Evolutionary conservation across 2,329 filamentous ascomycete genomes (phyloP), one percentile per base, ranked within the genome.

Genomic region (Leptographium wingfieldii): DNA sequence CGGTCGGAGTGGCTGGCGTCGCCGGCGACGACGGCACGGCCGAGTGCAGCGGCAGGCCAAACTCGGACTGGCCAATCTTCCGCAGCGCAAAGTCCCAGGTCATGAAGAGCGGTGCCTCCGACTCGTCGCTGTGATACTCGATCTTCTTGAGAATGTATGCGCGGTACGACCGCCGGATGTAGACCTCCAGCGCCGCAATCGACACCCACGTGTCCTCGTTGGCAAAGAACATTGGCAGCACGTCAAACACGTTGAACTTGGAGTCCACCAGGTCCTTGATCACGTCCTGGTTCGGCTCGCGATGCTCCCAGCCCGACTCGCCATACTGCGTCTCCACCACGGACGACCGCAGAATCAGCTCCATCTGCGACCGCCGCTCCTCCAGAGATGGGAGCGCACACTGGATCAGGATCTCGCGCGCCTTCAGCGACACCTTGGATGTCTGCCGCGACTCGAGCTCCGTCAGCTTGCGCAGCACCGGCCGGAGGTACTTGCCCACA

Each of bases 181-280:
- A 99, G 56, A 97, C 92, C 72, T 99, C 94, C 5, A 99, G 82
- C 55, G 94, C 90, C 61, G 94, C 94, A 63, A 96, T 78, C 9
- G 90, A 90, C 35, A 99, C 92, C 90, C 91, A 97, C 14, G 90
- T 86, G 69, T 99, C 94, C 51, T 89, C 83, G 74, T 99, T 91
- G 40, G 86, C 88, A 70, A 99, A 99, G 83, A 99, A 99, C 61
- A 90, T 85, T 9, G 92, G 88, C 65, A 99, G 75, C 22, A 99
- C 94, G 70, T 99, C 94, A 67, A 96, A 96, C 65, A 99, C 94
- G 51, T 92, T 97, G 78, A 95, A 97, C 77, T 95, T 95, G 59
- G 94, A 97, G 74, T 99, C 94, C 58, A 99, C 90, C 38, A 99
- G 92, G 73, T 99, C 94, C 79, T 96, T 96, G 76, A 99, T 87